Base-by-base conservation (phyloP, 352 stramenopile species). In the Aphanomyces astaci region DNA sequence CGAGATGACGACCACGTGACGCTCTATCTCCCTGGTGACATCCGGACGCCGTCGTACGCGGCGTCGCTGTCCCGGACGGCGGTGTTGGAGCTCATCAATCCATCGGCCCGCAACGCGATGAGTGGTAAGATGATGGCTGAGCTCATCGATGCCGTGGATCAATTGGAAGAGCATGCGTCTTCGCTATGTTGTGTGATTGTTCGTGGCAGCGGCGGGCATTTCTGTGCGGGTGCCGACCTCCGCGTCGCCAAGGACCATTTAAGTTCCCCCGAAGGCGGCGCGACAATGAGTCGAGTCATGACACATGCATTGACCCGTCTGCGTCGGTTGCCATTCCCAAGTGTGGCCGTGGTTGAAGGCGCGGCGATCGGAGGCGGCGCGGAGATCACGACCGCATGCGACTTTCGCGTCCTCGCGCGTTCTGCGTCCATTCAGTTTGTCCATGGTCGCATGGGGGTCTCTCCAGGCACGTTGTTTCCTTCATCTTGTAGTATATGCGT, bases 41-140 rank as follows among this genome's bases (percentile, higher is more conserved):
- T 24, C 22, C 39, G 33, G 15, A 39, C 39, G 7, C 56, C 56
- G 17, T 25, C 56, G n/a, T 59, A 27, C 13, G 48, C 62, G 15
- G 10, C 62, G 36, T 33, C 62, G 2, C 71, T 92, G 11, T 33
- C 71, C 7, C 79, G 81, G 51, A 86, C 75, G 30, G 81, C 81
- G 3, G 71, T 88, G 30, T n/a, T 92, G 13, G 79, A 90, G 70
- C 77, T 92, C 66, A 74, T 86, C 69, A 93, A 89, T 64, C 78
- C 81, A 39, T 73, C 78, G 11, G 80, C 78, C 4, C 72, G 83
- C 43, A 93, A 92, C 54, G 82, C 87, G 13, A 72, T 96, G 33
- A 92, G 80, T 56, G 88, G 87, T 36, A 89, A 82, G 25, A 96
- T 96, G 87, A 96, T 96, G 87, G 83, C 84, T 5, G 74, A 96